Evolutionary conservation across 441 rosid species (phyloP).

Genomic region (Syzygium malaccense): DNA sequence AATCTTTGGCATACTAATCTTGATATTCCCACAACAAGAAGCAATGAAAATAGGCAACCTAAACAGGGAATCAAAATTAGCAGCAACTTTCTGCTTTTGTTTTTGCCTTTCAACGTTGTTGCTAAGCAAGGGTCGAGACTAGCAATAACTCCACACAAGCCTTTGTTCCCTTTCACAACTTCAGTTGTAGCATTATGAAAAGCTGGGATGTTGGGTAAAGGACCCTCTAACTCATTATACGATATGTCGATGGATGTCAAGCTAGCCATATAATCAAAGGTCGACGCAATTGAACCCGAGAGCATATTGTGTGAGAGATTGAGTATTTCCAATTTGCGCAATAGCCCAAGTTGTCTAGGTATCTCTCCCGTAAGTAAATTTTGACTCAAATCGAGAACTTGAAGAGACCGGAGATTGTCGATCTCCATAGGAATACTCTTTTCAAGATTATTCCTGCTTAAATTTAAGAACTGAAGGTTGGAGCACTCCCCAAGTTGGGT

Average conservation of each 20-base stretch:
- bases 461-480: neutral
- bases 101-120: neutral
- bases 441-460: neutral
- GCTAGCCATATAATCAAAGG: neutral
- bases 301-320: neutral
- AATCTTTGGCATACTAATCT: neutral
- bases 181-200: neutral
- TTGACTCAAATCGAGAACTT: neutral
- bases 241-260: neutral
- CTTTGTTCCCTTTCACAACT: neutral
- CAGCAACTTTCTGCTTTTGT: neutral
- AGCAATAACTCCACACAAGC: neutral
- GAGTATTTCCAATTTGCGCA: neutral
- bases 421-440: neutral
- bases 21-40: neutral
- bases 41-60: neutral
- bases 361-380: neutral
- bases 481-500: neutral
- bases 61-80: neutral
- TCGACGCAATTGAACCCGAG: neutral
- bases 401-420: neutral
- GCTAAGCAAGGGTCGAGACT: neutral
- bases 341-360: neutral
- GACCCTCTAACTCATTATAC: neutral
- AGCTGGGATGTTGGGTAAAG: neutral